These are phyloP conservation scores for Pisolithus thermaeus DNA, from an alignment of 1,284 basidiomycete species.

Conservation along the genomic window DNA sequence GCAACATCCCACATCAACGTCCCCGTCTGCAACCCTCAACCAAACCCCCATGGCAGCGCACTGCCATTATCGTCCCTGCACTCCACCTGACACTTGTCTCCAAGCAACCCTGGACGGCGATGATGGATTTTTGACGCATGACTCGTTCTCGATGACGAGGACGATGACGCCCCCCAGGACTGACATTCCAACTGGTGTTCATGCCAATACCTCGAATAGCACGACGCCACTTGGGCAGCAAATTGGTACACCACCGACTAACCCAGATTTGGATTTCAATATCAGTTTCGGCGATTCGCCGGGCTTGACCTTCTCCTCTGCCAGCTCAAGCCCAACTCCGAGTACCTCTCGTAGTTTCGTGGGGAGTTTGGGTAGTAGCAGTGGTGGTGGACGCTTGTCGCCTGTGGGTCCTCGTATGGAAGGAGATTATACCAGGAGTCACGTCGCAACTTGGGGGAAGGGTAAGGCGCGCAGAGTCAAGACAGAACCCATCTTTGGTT, in stretches of 20 bases:
- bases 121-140: not conserved
- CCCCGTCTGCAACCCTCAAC: not conserved
- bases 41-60: not conserved
- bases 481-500: not conserved
- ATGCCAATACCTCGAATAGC: not conserved
- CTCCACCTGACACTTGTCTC: constrained; percentile 14
- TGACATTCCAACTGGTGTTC: not conserved
- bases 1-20: not conserved
- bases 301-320: constrained; percentile 14
- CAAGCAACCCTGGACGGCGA: constrained; percentile 1
- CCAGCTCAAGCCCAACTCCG: constrained; percentile 13
- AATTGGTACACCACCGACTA: constrained; percentile 1
- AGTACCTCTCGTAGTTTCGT: constrained; percentile 18
- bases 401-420: constrained; percentile 8
- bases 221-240: not conserved
- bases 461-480: constrained; percentile 5
- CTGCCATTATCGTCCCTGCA: constrained; percentile 1
- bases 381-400: constrained; percentile 2
- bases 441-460: not conserved
- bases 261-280: constrained; percentile 23
- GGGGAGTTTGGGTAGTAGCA: constrained; percentile 17
- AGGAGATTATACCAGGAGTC: constrained; percentile 15
- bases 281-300: constrained; percentile 3
- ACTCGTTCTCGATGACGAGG: not conserved
- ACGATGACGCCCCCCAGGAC: not conserved